A percentile compares a stretch with the other conserved stretches of the same genome.
These are phyloP conservation scores for Zelonia costaricensis DNA, from an alignment of 208 protist species.

Conservation along the genomic window DNA sequence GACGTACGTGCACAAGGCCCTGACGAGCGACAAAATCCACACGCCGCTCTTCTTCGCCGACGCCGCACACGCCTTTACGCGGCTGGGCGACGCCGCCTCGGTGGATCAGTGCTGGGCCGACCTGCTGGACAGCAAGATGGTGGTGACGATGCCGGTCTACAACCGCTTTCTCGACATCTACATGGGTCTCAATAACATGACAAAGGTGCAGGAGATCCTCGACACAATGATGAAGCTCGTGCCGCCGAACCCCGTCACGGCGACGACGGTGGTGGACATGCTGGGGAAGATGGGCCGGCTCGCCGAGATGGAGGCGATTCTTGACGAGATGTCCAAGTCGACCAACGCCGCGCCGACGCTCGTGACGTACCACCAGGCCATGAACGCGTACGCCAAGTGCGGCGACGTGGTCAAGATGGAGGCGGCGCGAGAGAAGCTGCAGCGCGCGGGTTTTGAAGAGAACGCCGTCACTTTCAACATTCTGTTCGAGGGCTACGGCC, in stretches of 20 bases:
- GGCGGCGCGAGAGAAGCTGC: slow-evolving; percentile 56
- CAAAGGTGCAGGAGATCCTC: slow-evolving; percentile 86
- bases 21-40: slow-evolving; percentile 43
- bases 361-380: slow-evolving; percentile 89
- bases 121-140: slow-evolving; percentile 69
- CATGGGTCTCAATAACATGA: slow-evolving; percentile 82
- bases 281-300: slow-evolving; percentile 91
- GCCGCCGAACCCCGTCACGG: slow-evolving; percentile 88
- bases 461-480: slow-evolving; percentile 92
- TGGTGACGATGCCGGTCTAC: slow-evolving; percentile 87
- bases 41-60: slow-evolving; percentile 83
- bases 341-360: slow-evolving; percentile 84
- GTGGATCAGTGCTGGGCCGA: slow-evolving; percentile 84
- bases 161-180: slow-evolving; percentile 91
- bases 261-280: slow-evolving; percentile 92
- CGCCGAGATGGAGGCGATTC: slow-evolving; percentile 84
- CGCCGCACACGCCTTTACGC: slow-evolving; percentile 67
- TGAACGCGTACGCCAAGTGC: slow-evolving; percentile 92
- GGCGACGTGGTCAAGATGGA: slow-evolving; percentile 91
- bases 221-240: slow-evolving; percentile 92
- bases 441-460: slow-evolving; percentile 68
- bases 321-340: slow-evolving; percentile 88
- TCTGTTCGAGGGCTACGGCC: slow-evolving; percentile 88
- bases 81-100: slow-evolving; percentile 47
- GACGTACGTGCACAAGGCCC: slow-evolving; percentile 57